Evolutionary conservation across 2,329 filamentous ascomycete genomes (phyloP), one percentile per base, ranked within the genome.

Genomic region (Aspergillus pseudonomiae): DNA sequence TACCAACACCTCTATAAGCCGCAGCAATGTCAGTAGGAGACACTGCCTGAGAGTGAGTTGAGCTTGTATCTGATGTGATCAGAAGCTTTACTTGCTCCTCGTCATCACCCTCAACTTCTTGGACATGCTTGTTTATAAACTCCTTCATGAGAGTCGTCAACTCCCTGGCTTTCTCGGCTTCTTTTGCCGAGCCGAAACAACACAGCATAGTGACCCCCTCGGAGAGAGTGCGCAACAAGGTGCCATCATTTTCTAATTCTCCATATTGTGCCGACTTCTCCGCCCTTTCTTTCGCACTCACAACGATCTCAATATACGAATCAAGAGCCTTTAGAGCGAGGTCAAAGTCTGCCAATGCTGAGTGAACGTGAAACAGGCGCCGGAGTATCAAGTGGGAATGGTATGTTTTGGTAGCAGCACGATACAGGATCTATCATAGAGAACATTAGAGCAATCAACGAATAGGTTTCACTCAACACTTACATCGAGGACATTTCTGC

Each of bases 301-400:
- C 90, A 61, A 97, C 87, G 67, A 99, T 91, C 60, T 96, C 92
- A 43, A 96, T 83, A 76, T 98, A 99, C 0, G 94, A 94, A 75
- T 96, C 91, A 66, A 97, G 92, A 0, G 95, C 92, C 74, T 93
- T 93, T 76, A 96, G 89, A 1, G 94, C 94, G 56, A 98, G 82
- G 61, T 97, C 92, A 68, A 97, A 98, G 70, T 99, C 94, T 10
- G 93, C 93, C 21, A 97, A 83, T 2, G 93, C 87, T 21, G 94
- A 84, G 76, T 99, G 95, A 2, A 97, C 90, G 12, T 88, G 90
- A 74, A 98, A 98, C 0, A 99, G 84, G 71, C 94, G 88, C 63
- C 94, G 86, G 34, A 99, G 81, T 65, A 98, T 91, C 11, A 93
- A 83, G 1, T 94, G 96, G 1, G 95, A 99, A 78, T 99, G 95